Base-by-base conservation (phyloP, 768 basidiomycete genomes). In the Amanita jacksonii region DNA sequence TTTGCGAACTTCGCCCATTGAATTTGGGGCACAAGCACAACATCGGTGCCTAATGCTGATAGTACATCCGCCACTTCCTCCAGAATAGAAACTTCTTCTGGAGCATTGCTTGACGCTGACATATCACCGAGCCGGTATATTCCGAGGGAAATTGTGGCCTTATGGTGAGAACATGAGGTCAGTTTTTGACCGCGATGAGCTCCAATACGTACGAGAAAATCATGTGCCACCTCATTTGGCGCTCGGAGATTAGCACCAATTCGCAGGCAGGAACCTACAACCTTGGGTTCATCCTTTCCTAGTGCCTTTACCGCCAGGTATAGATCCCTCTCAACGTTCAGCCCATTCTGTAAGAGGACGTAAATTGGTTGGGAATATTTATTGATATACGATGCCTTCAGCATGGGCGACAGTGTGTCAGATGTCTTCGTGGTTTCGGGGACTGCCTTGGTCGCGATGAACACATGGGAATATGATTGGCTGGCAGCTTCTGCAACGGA, bases 401-500 rank as follows among this genome's bases (percentile, higher is more conserved):
- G 57, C 28, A 86, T 57, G 5, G 79, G 73, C 5, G 64, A 63
- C 18, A 88, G 67, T 6, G 87, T 57, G 3, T 62, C 56, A 0
- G 83, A 64, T 5, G 79, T 84, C 8, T 68, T 72, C 1, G 62
- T 53, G 8, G 82, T 54, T 52, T 88, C 85, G 3, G 85, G 84
- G 13, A 86, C 61, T 3, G 77, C 76, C 56, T 88, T 88, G 1
- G 81, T 84, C 3, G 79, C 69, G 37, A 85, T 56, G 23, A 88
- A 59, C 4, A 84, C 81, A 56, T 79, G 77, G 34, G 72, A 66
- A 57, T 85, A 88, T 0, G 69, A 55, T 27, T 65, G 56, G 54
- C 82, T 80, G 13, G 72, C 66, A 8, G 85, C 85, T 31, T 77
- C 76, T 1, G 56, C 58, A 23, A 86, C 69, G 3, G 75, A 74